Evolutionary conservation across 495 filamentous ascomycete genomes (phyloP).

Genomic region (Talaromyces thailandensis): DNA sequence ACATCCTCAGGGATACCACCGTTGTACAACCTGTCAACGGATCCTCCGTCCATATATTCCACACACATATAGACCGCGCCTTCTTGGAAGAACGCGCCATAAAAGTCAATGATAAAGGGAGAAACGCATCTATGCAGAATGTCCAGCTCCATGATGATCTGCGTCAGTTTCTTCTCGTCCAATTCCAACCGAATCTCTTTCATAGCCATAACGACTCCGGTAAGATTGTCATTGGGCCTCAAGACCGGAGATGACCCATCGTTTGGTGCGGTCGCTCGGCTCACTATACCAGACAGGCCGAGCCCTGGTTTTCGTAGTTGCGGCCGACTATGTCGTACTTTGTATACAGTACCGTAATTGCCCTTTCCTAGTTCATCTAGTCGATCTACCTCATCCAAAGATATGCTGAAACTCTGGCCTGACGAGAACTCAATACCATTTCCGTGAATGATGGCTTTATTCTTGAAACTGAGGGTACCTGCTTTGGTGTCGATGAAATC

Average conservation of each 20-base stretch:
- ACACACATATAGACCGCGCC: constrained; percentile 99
- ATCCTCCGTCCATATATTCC: constrained; percentile 99
- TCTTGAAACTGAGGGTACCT: constrained; percentile 85
- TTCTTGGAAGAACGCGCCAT: constrained; percentile 98
- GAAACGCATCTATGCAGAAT: constrained; percentile 92
- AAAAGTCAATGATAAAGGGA: constrained; percentile 97
- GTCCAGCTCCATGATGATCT: constrained; percentile 97
- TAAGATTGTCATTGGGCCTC: constrained; percentile 29
- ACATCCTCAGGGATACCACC: constrained; percentile 86
- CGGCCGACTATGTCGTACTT: constrained; percentile 79
- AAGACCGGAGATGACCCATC: constrained; percentile 15
- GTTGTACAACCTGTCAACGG: constrained; percentile 93
- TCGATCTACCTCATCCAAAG: constrained; percentile 89
- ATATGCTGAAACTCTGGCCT: constrained; percentile 86
- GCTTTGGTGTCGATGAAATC: constrained; percentile 87
- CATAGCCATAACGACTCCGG: constrained; percentile 92
- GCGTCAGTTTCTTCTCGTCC: constrained; percentile 91
- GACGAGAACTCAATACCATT: constrained; percentile 87
- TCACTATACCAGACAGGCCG: constrained; percentile 58
- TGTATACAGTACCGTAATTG: constrained; percentile 98
- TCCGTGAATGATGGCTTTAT: constrained; percentile 80
- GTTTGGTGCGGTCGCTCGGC: constrained; percentile 23
- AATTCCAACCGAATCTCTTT: constrained; percentile 97
- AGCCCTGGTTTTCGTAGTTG: constrained; percentile 69
- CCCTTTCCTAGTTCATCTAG: constrained; percentile 95